Conservation (phyloP, 2,329 filamentous ascomycete genomes). For the Thermoascus crustaceus region DNA sequence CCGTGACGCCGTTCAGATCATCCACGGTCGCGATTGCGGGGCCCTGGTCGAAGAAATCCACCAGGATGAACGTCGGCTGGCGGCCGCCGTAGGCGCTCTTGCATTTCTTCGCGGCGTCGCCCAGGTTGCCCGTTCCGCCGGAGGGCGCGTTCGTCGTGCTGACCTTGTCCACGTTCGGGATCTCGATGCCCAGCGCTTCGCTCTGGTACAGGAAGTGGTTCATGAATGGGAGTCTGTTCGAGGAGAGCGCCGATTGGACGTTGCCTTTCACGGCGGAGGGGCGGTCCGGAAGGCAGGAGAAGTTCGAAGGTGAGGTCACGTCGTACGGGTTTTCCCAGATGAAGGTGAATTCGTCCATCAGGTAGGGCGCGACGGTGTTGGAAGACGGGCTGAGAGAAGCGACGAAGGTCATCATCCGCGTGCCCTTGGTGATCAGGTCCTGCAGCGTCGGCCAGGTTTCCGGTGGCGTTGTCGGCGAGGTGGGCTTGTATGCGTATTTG, state of each 20-base stretch:
- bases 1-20: conserved; percentile 51
- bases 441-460: conserved; percentile 63
- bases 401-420: conserved; percentile 61
- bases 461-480: conserved; percentile 35
- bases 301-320: conserved; percentile 53
- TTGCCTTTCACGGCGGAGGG: conserved; percentile 47
- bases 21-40: conserved; percentile 64
- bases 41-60: conserved; percentile 72
- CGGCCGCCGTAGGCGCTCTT: conserved; percentile 47
- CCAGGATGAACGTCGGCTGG: conserved; percentile 63
- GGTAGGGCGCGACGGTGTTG: conserved; percentile 31
- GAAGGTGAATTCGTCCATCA: conserved; percentile 36
- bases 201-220: conserved; percentile 70
- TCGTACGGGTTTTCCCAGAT: conserved; percentile 68
- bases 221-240: conserved; percentile 60
- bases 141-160: conserved; percentile 57
- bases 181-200: conserved; percentile 46
- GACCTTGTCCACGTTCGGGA: conserved; percentile 55
- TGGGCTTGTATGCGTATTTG: conserved; percentile 52
- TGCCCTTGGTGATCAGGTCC: conserved; percentile 56
- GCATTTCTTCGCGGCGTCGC: conserved; percentile 45
- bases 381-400: conserved; percentile 39
- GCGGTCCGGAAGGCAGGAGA: conserved; percentile 64
- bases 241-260: conserved; percentile 43
- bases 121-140: conserved; percentile 47